Evolutionary conservation across 2,329 filamentous ascomycete species (phyloP).

Genomic region (Sarocladium oryzae): DNA sequence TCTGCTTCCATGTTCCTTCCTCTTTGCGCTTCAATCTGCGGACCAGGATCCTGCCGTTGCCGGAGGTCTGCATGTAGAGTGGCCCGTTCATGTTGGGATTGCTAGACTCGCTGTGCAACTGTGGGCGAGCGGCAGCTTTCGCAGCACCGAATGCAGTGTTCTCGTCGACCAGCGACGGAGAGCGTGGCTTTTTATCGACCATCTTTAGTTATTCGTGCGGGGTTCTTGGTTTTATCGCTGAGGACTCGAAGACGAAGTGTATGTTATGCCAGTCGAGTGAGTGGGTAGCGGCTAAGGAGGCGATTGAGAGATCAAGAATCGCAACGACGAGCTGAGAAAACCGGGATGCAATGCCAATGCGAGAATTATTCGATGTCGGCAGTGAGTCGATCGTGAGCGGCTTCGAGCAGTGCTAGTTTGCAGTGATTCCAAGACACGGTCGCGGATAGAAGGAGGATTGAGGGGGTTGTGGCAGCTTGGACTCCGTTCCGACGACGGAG

Average conservation of each 20-base stretch:
- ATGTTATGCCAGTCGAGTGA: no score
- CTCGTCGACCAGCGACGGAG: slow-evolving; percentile 22
- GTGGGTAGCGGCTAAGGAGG: no score
- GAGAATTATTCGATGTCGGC: no score
- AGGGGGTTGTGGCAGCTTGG: slow-evolving; percentile 1
- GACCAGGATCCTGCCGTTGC: slow-evolving; percentile 46
- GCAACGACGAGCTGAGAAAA: no score
- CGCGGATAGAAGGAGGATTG: background rate
- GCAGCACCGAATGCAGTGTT: slow-evolving; percentile 16
- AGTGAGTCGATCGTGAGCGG: background rate
- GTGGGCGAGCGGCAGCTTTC: slow-evolving; percentile 19
- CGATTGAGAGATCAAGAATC: no score
- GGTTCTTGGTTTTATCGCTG: background rate
- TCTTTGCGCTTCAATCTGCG: slow-evolving; percentile 55
- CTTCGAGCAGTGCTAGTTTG: background rate
- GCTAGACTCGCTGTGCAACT: slow-evolving; percentile 26
- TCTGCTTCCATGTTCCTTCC: slow-evolving; percentile 52
- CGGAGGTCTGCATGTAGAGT: slow-evolving; percentile 49
- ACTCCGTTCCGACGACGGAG: slow-evolving; percentile 8
- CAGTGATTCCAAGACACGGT: background rate
- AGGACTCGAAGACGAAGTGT: background rate
- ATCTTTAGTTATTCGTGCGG: slow-evolving; percentile 12
- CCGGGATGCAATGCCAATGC: background rate
- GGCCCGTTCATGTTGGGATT: slow-evolving; percentile 45
- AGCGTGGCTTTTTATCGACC: slow-evolving; percentile 16